Base-by-base conservation (phyloP, 768 basidiomycete genomes). In the Cystoderma amianthinum region DNA sequence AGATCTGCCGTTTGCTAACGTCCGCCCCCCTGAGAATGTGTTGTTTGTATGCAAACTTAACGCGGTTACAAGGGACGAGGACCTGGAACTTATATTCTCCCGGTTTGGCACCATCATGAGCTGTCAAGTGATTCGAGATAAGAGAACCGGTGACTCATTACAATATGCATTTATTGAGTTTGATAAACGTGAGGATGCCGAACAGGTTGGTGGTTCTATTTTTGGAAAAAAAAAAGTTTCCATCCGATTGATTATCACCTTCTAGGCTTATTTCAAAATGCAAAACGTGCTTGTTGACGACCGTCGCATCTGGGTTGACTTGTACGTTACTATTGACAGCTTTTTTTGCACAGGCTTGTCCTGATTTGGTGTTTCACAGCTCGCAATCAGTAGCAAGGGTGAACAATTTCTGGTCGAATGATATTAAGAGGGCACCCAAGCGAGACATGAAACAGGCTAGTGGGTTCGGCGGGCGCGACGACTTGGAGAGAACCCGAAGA, bases 81-180 rank as follows among this genome's bases (percentile, higher is more conserved):
- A 98, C 62, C 68, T 99, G 36, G 95, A 98, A 58, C 76, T 99
- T 30, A 99, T 99, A 41, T 99, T 98, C 56, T 93, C 90, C 23
- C 72, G 96, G 20, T 98, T 97, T 53, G 96, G 96, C 5, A 74
- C 75, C 21, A 96, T 99, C 56, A 84, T 97, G 79, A 94, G 90
- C 54, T 98, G 95, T 64, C 95, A 98, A 60, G 90, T 99, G 39
- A 95, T 98, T 47, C 71, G 93, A 25, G 96, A 98, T 60, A 94
- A 95, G 59, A 84, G 80, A 60, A 94, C 93, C 6, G 94, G 96
- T 0, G 96, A 99, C 60, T 93, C 88, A 20, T 62, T 99, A 46
- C 96, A 98, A 58, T 99, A 98, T 57, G 96, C 96, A 6, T 98
- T 99, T 55, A 92, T 99, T 50, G 96, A 99, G 62, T 99, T 97